Evolutionary conservation across 2,329 filamentous ascomycete genomes (phyloP).

Genomic region (Helminthosporium solani): DNA sequence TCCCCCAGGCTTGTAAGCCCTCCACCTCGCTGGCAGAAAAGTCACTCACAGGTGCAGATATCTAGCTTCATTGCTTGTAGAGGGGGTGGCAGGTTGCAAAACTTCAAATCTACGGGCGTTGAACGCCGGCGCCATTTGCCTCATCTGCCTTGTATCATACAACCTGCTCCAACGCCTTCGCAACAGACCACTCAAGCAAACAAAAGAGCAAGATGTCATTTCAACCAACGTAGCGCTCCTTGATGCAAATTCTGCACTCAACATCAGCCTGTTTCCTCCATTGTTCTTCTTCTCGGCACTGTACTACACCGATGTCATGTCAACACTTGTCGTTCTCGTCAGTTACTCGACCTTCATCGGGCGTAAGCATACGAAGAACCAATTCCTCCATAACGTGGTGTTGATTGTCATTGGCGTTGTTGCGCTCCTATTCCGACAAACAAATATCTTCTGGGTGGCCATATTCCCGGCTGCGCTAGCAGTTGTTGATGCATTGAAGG

Average conservation of each 20-base stretch:
- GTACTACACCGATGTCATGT: slow-evolving; percentile 92
- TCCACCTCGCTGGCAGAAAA: neutral
- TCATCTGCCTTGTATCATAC: slow-evolving; percentile 35
- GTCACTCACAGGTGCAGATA: slow-evolving; percentile 36
- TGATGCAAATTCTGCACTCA: slow-evolving; percentile 65
- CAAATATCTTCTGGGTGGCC: slow-evolving; percentile 94
- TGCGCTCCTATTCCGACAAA: slow-evolving; percentile 80
- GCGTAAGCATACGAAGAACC: slow-evolving; percentile 15
- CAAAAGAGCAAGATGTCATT: too few species aligned
- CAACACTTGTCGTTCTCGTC: slow-evolving; percentile 71
- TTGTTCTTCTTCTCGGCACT: slow-evolving; percentile 95
- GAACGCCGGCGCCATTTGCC: slow-evolving; percentile 42
- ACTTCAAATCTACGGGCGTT: slow-evolving; percentile 40
- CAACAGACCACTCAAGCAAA: slow-evolving; percentile 3
- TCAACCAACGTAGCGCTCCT: slow-evolving; percentile 31
- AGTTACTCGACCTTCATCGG: slow-evolving; percentile 60
- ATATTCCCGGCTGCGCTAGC: slow-evolving; percentile 66
- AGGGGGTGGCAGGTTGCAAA: slow-evolving; percentile 44
- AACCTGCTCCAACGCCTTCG: slow-evolving; percentile 23
- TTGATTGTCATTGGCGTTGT: slow-evolving; percentile 59
- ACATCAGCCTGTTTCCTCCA: slow-evolving; percentile 81
- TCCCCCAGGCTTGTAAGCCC: slow-evolving; percentile 71
- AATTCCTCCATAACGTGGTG: slow-evolving; percentile 13
- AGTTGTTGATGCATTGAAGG: slow-evolving; percentile 32
- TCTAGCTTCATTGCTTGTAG: slow-evolving; percentile 42